Conservation (phyloP, 2,329 filamentous ascomycete species). For the Talaromyces sp. region DNA sequence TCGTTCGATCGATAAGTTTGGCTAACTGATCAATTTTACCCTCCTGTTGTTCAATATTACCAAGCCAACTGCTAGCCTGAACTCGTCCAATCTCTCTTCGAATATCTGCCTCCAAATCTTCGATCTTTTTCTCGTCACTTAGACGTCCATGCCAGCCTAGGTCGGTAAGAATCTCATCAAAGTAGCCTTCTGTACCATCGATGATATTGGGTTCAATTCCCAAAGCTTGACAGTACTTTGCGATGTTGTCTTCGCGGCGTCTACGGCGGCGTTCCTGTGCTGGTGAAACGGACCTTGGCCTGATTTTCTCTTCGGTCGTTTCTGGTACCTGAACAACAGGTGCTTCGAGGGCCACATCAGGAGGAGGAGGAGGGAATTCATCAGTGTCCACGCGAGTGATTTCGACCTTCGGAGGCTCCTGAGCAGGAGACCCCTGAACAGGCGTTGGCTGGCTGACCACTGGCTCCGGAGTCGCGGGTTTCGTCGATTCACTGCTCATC, state of each 20-base stretch:
- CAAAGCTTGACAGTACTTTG: slow-evolving; percentile 71
- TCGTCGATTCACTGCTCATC: slow-evolving; percentile 38
- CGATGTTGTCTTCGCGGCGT: slow-evolving; percentile 67
- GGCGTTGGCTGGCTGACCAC: slow-evolving; percentile 21
- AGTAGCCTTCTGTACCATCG: slow-evolving; percentile 72
- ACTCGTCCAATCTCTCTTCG: slow-evolving; percentile 85
- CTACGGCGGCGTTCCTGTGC: slow-evolving; percentile 56
- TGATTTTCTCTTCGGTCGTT: slow-evolving; percentile 21
- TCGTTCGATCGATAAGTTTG: slow-evolving; percentile 79
- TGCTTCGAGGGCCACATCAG: slow-evolving; percentile 22
- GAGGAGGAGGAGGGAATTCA: slow-evolving; percentile 26
- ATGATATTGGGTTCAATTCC: slow-evolving; percentile 75
- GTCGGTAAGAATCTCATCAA: slow-evolving; percentile 77
- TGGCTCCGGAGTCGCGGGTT: slow-evolving; percentile 20
- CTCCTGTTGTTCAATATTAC: slow-evolving; percentile 78
- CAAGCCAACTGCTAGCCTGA: slow-evolving; percentile 89
- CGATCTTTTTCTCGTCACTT: slow-evolving; percentile 70
- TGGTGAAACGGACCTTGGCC: slow-evolving; percentile 34
- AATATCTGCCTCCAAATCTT: slow-evolving; percentile 76
- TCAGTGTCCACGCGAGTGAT: slow-evolving; percentile 35
- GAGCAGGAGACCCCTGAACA: slow-evolving; percentile 16
- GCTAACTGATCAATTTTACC: slow-evolving; percentile 85
- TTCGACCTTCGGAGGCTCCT: slow-evolving; percentile 36
- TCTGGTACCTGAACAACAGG: slow-evolving; percentile 15
- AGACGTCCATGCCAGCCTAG: slow-evolving; percentile 83